A percentile compares a stretch with the other conserved stretches of the same genome.
These are phyloP conservation scores for Phytophthora pisi DNA, from an alignment of 352 stramenopile species.

Conservation along the genomic window DNA sequence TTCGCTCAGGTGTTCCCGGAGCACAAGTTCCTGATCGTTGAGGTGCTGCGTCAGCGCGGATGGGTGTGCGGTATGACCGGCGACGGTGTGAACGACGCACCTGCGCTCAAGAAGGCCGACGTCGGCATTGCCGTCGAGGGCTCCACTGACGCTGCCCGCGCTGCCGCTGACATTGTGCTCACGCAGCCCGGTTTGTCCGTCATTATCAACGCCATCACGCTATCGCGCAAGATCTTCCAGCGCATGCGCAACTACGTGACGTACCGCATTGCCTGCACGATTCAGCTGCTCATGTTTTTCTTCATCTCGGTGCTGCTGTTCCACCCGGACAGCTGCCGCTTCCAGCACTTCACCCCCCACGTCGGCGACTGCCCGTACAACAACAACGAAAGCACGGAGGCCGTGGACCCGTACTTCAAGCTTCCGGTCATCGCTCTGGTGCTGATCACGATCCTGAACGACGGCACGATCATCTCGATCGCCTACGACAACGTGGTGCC, in stretches of 20 bases:
- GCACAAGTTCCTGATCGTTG: conserved; percentile 92
- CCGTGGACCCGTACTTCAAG: conserved; percentile 86
- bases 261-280: conserved; percentile 92
- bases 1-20: conserved; percentile 94
- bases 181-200: conserved; percentile 93
- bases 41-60: conserved; percentile 83
- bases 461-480: conserved; percentile 93
- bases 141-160: conserved; percentile 87
- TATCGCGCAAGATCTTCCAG: conserved; percentile 93
- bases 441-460: conserved; percentile 95
- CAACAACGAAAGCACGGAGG: conserved; percentile 48
- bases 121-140: conserved; percentile 84
- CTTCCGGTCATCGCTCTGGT: conserved; percentile 94
- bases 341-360: conserved; percentile 67
- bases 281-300: conserved; percentile 94
- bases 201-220: conserved; percentile 91
- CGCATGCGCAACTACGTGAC: conserved; percentile 95
- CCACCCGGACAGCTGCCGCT: conserved; percentile 79
- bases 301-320: conserved; percentile 92
- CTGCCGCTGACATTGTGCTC: conserved; percentile 94
- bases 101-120: conserved; percentile 71
- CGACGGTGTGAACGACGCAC: conserved; percentile 73
- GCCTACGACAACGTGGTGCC: conserved; percentile 89
- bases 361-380: conserved; percentile 59
- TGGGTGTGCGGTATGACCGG: conserved; percentile 82